Evolutionary conservation across 768 basidiomycete species (phyloP).

Genomic region (Sarcodon aspratus): DNA sequence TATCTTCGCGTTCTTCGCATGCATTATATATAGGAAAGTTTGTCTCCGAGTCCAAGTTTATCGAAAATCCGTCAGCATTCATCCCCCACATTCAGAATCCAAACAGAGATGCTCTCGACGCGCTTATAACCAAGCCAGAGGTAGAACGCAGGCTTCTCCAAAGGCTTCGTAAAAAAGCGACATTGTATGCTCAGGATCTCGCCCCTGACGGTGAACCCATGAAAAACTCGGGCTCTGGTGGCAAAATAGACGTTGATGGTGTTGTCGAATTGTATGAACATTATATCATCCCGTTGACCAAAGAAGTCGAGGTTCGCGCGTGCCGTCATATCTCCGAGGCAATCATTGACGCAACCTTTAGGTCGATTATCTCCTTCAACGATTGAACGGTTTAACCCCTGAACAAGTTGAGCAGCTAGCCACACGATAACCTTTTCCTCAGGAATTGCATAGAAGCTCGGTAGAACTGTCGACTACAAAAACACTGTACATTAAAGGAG

Average conservation of each 20-base stretch:
- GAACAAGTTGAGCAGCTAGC: conserved; percentile 65
- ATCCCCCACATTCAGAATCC: conserved; percentile 83
- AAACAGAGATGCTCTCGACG: conserved; percentile 69
- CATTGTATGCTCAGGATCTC: conserved; percentile 72
- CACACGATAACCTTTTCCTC: neutral
- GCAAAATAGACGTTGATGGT: conserved; percentile 86
- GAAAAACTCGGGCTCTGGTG: conserved; percentile 20
- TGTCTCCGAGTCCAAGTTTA: conserved; percentile 96
- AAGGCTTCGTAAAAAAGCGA: conserved; percentile 78
- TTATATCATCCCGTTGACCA: conserved; percentile 94
- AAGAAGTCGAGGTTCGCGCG: conserved; percentile 84
- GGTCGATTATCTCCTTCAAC: conserved; percentile 92
- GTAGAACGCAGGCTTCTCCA: conserved; percentile 80
- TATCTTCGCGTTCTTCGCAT: neutral
- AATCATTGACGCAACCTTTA: conserved; percentile 19
- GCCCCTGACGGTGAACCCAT: conserved; percentile 50
- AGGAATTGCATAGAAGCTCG: neutral
- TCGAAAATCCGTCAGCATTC: conserved; percentile 75
- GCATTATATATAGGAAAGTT: conserved; percentile 69
- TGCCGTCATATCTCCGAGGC: neutral
- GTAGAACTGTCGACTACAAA: too few species aligned
- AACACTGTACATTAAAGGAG: too few species aligned
- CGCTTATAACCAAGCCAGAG: conserved; percentile 92
- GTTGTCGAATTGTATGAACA: conserved; percentile 91
- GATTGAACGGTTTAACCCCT: conserved; percentile 77